phyloP scores from a whole-genome alignment of 768 basidiomycete genomes.

The Wakefieldia striispora region DNA sequence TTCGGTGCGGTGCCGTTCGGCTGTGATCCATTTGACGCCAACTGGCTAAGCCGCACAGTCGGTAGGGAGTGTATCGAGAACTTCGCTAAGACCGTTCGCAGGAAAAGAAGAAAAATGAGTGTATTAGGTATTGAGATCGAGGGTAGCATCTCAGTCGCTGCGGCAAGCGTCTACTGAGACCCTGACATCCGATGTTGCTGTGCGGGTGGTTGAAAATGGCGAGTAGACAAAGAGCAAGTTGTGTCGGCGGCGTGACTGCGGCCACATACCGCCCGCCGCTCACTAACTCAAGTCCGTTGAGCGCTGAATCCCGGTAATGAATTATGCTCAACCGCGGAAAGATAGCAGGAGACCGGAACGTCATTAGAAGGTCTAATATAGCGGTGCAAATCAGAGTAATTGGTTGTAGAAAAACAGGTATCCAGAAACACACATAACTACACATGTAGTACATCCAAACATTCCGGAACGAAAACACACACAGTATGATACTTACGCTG shows the following conservation, averaged over 20 bases:
- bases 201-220: neutral
- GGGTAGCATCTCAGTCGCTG: slow-evolving; percentile 18
- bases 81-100: slow-evolving; percentile 8
- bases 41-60: slow-evolving; percentile 10
- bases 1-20: slow-evolving; percentile 26
- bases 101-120: slow-evolving; percentile 11
- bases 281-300: too few species aligned
- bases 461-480: slow-evolving; percentile 31
- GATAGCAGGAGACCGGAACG: too few species aligned
- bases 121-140: slow-evolving; percentile 9
- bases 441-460: slow-evolving; percentile 35
- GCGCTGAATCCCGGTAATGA: too few species aligned
- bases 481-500: slow-evolving; percentile 16
- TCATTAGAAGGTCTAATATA: slow-evolving; percentile 2
- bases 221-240: too few species aligned
- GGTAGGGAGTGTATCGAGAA: slow-evolving; percentile 2
- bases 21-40: slow-evolving; percentile 11
- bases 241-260: too few species aligned
- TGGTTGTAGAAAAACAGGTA: slow-evolving; percentile 31
- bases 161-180: slow-evolving; percentile 7
- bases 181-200: slow-evolving; percentile 19
- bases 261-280: too few species aligned
- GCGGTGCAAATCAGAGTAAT: slow-evolving; percentile 11
- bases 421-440: slow-evolving; percentile 39
- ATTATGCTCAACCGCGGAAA: too few species aligned